Evolutionary conservation across 2,329 filamentous ascomycete genomes (phyloP), one percentile per base, ranked within the genome.

Genomic region (Aspergillus quadrilineatus): DNA sequence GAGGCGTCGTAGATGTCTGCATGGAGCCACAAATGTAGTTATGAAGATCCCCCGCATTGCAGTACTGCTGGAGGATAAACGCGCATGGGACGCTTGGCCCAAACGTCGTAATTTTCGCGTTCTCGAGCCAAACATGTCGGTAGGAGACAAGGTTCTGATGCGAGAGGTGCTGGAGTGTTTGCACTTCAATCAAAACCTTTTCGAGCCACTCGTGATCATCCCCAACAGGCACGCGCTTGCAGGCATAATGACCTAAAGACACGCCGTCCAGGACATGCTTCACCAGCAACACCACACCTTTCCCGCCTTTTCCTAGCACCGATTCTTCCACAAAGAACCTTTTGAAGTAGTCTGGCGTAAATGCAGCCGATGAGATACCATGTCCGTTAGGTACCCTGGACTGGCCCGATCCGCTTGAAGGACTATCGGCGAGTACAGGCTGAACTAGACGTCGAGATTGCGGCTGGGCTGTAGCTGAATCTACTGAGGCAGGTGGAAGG

Each of bases 1-100:
- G 89, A 56, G 90, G 90, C 6, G 90, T 91, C 0, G 78, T 80
- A 6, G 69, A 66, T 48, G 85, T 81, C 50, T 84, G 82, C 0
- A 85, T 76, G 5, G 86, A 83, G 6, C 88, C 87, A n/a, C 92
- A 79, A 14, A 99, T 85, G 69, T 96, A 95, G 61, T 89, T 86
- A 57, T 96, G 88, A 15, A 99, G 80, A 69, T 99, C 94, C 14
- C 94, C 94, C 1, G 87, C 83, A 70, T 99, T 97, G 77, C 95
- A 99, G 67, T 96, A 99, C 69, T 99, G 92, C 70, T 99, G 94
- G 6, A 99, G 81, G 56, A 99, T 99, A 71, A 96, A 99, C 4
- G 93, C 92, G 67, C 93, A 97, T 9, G 92, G 92, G 1, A 99
- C 92, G 53, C 86, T 91, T 0, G 95, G 94, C 0, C 92, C 89